Conservation (phyloP, 2,329 filamentous ascomycete genomes). For the Cucurbitaria berberidis region DNA sequence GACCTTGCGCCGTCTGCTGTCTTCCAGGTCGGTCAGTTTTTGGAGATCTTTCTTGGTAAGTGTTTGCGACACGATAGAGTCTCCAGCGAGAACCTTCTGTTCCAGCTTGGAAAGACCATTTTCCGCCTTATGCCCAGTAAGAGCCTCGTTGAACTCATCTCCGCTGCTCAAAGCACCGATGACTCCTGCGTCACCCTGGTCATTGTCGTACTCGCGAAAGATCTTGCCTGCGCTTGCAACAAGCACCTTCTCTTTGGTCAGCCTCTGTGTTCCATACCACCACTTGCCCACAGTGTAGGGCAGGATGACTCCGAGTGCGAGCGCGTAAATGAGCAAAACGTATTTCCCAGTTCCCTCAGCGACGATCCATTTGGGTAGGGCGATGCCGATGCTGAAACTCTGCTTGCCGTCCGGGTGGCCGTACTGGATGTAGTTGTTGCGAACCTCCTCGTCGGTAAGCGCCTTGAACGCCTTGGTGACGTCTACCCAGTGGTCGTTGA, state of each 20-base stretch:
- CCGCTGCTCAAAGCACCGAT: constrained; percentile 82
- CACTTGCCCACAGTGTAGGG: constrained; percentile 94
- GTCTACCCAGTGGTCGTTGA: constrained; percentile 91
- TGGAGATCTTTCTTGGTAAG: constrained; percentile 76
- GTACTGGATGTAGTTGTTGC: constrained; percentile 95
- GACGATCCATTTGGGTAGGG: constrained; percentile 89
- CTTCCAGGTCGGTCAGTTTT: constrained; percentile 80
- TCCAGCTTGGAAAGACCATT: constrained; percentile 83
- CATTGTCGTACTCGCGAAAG: constrained; percentile 90
- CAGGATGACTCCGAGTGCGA: constrained; percentile 84
- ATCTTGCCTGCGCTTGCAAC: constrained; percentile 93
- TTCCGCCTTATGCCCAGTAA: constrained; percentile 81
- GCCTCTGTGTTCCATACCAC: constrained; percentile 97
- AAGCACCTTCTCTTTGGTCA: constrained; percentile 91
- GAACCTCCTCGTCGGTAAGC: constrained; percentile 93
- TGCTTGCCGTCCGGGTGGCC: constrained; percentile 98
- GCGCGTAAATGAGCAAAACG: constrained; percentile 86
- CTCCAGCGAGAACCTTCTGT: constrained; percentile 73
- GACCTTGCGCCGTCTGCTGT: constrained; percentile 80
- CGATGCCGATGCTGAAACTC: constrained; percentile 96
- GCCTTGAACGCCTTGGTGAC: constrained; percentile 98
- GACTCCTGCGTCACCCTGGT: constrained; percentile 79
- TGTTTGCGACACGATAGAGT: constrained; percentile 60
- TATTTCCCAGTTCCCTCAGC: constrained; percentile 96
- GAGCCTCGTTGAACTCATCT: constrained; percentile 78